phyloP scores from a whole-genome alignment of 331 rosid genomes.

The Acacia concinna region DNA sequence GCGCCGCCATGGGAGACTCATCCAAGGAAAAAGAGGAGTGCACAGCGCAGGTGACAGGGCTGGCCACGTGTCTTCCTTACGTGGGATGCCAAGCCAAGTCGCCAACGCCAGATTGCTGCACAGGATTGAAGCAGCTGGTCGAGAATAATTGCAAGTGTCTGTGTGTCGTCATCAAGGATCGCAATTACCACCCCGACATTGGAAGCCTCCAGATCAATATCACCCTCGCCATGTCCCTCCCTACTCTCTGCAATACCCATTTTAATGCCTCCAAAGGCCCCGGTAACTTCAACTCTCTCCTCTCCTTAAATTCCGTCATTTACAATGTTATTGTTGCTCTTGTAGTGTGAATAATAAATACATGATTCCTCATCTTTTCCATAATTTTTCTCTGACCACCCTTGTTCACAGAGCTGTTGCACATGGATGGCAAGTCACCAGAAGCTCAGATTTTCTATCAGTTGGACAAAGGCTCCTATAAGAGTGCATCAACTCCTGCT shows the following conservation, averaged over 20 bases:
- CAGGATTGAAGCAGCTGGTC: constrained; percentile 67
- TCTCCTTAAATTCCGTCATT: too few species aligned
- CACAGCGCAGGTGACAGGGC: constrained; percentile 48
- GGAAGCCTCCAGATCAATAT: constrained; percentile 62
- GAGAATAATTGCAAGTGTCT: constrained; percentile 63
- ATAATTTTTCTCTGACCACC: too few species aligned
- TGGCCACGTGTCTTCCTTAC: constrained; percentile 77
- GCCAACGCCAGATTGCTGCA: constrained; percentile 84
- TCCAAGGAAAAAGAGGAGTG: constrained; percentile 65
- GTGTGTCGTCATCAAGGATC: constrained; percentile 67
- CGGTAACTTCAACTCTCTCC: too few species aligned
- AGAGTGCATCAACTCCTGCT: neutral
- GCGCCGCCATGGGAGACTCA: constrained; percentile 39
- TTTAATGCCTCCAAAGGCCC: constrained; percentile 72
- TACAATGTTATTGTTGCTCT: too few species aligned
- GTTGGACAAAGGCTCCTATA: neutral
- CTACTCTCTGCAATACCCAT: constrained; percentile 60
- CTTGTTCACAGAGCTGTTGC: constrained; percentile 76
- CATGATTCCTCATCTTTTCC: too few species aligned
- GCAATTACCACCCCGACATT: constrained; percentile 72
- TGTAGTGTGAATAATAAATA: too few species aligned
- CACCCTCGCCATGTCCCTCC: constrained; percentile 68
- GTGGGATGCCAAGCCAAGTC: constrained; percentile 65
- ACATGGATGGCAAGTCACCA: constrained; percentile 75
- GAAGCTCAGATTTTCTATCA: constrained; percentile 19